Evolutionary conservation across 2,329 filamentous ascomycete species (phyloP), one percentile per base, ranked within the genome.

Genomic region (Neocucurbitaria cava): DNA sequence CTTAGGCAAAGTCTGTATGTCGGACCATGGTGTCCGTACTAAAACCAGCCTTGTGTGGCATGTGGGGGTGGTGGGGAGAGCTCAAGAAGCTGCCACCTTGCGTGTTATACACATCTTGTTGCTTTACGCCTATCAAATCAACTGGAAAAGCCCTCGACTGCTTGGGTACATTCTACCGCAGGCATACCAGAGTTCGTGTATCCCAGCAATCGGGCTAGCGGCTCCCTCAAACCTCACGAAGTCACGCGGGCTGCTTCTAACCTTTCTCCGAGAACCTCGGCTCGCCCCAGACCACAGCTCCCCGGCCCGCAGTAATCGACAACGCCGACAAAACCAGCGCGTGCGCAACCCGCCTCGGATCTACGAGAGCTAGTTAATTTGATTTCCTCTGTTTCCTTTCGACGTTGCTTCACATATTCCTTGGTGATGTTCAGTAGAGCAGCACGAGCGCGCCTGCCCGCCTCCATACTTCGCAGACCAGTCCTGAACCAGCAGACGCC

Each of bases 381-480:
- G 56, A 55, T 50, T 39, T 61, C 56, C 43, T n/a, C n/a, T 47
- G 40, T 28, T 21, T 49, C 35, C 43, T 56, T 50, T 50, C 60
- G 46, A 41, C 36, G 24, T 59, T 28, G 26, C 52, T 43, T 26
- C 42, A 54, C 43, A 47, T 42, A 56, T 38, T 62, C 40, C 30
- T 63, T 61, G 56, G 68, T 71, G 58, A 77, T 77, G 75, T 76
- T 77, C 56, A 75, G 67, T 72, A 74, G 73, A 72, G 69, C 70
- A 65, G 72, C 70, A 58, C 64, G 73, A 64, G 70, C 72, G 66
- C 69, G 74, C 70, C 71, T 69, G 54, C 68, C 75, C 56, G 69
- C 68, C 65, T 75, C 68, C 55, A 64, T 74, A 59, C 68, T 76
- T 64, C 72, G 71, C 65, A 62, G 64, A 61, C 69, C 70, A 13